phyloP scores from a whole-genome alignment of 2,329 filamentous ascomycete genomes.

The Fusarium sp. region DNA sequence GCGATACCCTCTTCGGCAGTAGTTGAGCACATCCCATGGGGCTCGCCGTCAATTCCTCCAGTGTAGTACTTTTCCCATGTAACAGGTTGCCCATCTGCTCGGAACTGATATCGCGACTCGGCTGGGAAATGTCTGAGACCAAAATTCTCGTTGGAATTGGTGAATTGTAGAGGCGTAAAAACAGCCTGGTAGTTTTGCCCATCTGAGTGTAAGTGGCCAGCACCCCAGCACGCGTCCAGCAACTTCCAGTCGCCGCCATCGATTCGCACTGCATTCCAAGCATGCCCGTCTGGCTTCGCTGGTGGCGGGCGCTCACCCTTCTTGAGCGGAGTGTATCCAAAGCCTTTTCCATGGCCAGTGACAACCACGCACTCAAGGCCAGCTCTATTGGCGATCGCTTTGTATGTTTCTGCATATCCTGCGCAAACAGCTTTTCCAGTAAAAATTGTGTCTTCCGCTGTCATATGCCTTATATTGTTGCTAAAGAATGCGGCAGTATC shows the following conservation, averaged over 20 bases:
- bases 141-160: conserved; percentile 79
- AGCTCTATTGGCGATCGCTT: conserved; percentile 79
- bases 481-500: conserved; percentile 84
- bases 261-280: conserved; percentile 93
- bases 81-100: conserved; percentile 73
- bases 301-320: conserved; percentile 75
- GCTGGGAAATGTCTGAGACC: conserved; percentile 82
- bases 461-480: conserved; percentile 72
- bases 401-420: conserved; percentile 88
- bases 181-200: conserved; percentile 70
- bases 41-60: conserved; percentile 65
- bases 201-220: conserved; percentile 68
- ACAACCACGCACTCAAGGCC: conserved; percentile 83
- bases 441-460: conserved; percentile 78
- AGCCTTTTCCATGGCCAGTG: conserved; percentile 87
- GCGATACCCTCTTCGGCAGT: conserved; percentile 63
- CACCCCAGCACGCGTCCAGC: conserved; percentile 92
- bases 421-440: conserved; percentile 88
- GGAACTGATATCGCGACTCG: conserved; percentile 76
- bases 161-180: conserved; percentile 74
- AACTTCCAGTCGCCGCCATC: conserved; percentile 92
- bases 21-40: conserved; percentile 59
- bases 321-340: conserved; percentile 72
- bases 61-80: conserved; percentile 86
- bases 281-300: conserved; percentile 73